Evolutionary conservation across 768 basidiomycete genomes (phyloP), one percentile per base, ranked within the genome.

Genomic region (Pleurotus giganteus): DNA sequence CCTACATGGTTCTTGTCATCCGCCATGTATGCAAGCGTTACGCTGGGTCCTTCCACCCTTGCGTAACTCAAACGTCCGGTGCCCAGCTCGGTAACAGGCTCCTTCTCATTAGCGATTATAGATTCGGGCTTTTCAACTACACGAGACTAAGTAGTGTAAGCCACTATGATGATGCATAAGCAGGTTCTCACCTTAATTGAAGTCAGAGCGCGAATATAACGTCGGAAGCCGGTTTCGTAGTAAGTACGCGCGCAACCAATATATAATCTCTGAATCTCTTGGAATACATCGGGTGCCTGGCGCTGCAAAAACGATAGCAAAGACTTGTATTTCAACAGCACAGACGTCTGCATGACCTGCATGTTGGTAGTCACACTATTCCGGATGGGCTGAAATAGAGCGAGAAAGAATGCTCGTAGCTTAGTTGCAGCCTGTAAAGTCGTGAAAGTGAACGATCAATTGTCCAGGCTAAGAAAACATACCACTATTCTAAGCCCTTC

Each of bases 201-300:
- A 31, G 85, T 82, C 44, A 99, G 74, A 64, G 86, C 88, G 42
- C 97, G 78, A 21, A 86, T 80, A 67, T 98, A 99, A 39, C 97
- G 75, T 58, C 97, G 76, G 67, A 98, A 95, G 0, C 89, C 92
- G 19, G 97, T 98, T 71, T 99, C 97, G 57, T 94, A 98, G 67
- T 97, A 99, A 19, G 91, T 81, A 36, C 94, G 84, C 12, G 91
- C 88, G 24, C 89, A 83, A 29, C 81, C 81, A 26, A 89, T 73
- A 67, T 99, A 99, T 2, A 91, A 86, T 49, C 92, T 78, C 66
- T 94, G 93, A 21, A 99, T 74, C 68, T 98, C 95, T 43, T 80
- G 79, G 2, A 97, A 94, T 27, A 94, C 89, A 29, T 77, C 77
- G 7, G 86, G 79, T 4, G 89, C 89, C 58, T 94, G 89, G 2